phyloP scores from a whole-genome alignment of 1,139 yeast genomes.

The Pichia sp. region DNA sequence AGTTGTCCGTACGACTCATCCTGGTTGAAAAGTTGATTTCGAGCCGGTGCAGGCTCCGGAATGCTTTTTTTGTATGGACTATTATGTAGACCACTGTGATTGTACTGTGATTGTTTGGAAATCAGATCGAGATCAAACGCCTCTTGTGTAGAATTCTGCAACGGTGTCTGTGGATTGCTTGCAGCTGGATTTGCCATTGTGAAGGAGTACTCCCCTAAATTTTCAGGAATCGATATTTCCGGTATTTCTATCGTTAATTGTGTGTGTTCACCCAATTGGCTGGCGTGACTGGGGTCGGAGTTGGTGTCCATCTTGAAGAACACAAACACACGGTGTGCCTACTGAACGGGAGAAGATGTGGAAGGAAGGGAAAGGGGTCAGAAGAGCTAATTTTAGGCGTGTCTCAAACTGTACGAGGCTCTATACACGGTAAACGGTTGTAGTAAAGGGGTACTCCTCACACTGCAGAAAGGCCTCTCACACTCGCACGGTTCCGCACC shows the following conservation, averaged over 20 bases:
- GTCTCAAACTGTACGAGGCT: not conserved
- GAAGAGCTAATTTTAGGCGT: not conserved
- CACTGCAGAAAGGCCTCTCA: not conserved
- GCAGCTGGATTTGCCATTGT: not conserved
- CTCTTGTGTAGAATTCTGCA: not conserved
- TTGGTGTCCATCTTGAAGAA: not conserved
- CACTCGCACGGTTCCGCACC: not conserved
- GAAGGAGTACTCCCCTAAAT: not conserved
- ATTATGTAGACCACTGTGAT: not conserved
- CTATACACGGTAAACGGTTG: not conserved
- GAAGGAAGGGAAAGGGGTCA: not conserved
- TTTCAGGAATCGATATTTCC: conserved; percentile 11
- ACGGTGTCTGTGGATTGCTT: not conserved
- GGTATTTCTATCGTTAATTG: conserved; percentile 16
- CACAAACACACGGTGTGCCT: not conserved
- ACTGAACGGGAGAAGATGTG: not conserved
- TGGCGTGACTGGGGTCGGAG: not conserved
- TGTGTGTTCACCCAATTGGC: not conserved
- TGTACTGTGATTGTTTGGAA: not conserved
- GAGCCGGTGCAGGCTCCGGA: not conserved
- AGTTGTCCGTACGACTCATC: conserved; percentile 24
- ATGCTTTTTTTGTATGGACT: not conserved
- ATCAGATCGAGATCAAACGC: conserved; percentile 9
- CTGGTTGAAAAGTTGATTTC: not conserved
- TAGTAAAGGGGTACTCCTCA: not conserved